Evolutionary conservation across 352 stramenopile species (phyloP).

Genomic region (Pythium sukuiense): DNA sequence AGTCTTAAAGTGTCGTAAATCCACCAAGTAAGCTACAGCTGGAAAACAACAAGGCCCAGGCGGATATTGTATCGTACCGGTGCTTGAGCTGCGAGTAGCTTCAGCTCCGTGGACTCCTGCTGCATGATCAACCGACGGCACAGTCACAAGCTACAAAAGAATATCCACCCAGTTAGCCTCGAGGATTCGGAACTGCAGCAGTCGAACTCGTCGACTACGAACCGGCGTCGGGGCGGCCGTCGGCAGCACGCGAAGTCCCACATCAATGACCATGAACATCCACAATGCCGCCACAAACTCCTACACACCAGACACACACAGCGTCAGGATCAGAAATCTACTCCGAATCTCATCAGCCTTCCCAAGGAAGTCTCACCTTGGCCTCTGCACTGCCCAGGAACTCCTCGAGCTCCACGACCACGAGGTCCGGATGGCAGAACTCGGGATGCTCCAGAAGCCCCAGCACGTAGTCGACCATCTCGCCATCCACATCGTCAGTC

Average conservation of each 20-base stretch:
- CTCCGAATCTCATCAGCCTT: too few relatives aligned
- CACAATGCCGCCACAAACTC: slow-evolving; percentile 67
- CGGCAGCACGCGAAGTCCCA: slow-evolving; percentile 35
- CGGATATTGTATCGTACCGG: neutral
- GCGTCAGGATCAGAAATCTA: neutral
- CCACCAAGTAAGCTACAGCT: too few relatives aligned
- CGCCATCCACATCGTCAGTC: slow-evolving; percentile 40
- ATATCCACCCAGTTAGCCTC: neutral
- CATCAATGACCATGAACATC: slow-evolving; percentile 74
- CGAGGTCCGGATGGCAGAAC: slow-evolving; percentile 64
- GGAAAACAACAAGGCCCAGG: too few relatives aligned
- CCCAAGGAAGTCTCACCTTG: neutral
- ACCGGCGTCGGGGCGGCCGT: neutral
- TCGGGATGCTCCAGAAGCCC: slow-evolving; percentile 70
- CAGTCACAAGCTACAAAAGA: too few relatives aligned
- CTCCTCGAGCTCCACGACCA: slow-evolving; percentile 66
- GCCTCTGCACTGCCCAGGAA: slow-evolving; percentile 43
- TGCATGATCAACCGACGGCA: neutral
- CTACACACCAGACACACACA: slow-evolving; percentile 26
- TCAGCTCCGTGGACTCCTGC: neutral
- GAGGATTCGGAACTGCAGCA: neutral
- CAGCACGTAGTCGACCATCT: slow-evolving; percentile 65
- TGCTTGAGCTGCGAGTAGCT: neutral
- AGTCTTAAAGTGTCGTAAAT: too few relatives aligned
- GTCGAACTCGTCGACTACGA: neutral